A percentile compares a stretch with the other conserved stretches of the same genome.
Evolutionary conservation across 2,329 filamentous ascomycete genomes (phyloP).

Genomic region (Aspergillus fructus): DNA sequence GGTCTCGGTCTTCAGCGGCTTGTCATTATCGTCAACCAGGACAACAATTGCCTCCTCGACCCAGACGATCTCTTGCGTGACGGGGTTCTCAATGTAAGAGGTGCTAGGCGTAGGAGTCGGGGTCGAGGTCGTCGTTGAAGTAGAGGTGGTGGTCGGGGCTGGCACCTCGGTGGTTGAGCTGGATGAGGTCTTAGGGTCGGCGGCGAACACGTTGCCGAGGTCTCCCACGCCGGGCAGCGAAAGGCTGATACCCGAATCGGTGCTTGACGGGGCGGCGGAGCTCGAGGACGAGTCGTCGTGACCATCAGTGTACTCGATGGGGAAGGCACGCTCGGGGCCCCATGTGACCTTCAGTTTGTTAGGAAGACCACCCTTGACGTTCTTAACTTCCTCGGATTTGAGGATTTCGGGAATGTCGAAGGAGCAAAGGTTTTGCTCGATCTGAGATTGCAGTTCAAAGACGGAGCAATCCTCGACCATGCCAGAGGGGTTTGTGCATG

Average conservation of each 20-base stretch:
- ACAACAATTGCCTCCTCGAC: slow-evolving; percentile 31
- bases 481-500: slow-evolving; percentile 71
- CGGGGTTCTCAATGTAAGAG: slow-evolving; percentile 21
- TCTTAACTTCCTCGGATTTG: slow-evolving; percentile 58
- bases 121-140: slow-evolving; percentile 17
- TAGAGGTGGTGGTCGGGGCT: not conserved
- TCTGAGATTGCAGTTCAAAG: slow-evolving; percentile 67
- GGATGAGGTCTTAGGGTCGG: not conserved
- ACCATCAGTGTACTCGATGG: slow-evolving; percentile 16
- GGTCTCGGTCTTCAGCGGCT: slow-evolving; percentile 25
- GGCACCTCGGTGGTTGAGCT: slow-evolving; percentile 1
- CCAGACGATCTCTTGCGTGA: slow-evolving; percentile 31
- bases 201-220: slow-evolving; percentile 7
- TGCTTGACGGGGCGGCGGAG: not conserved
- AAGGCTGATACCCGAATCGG: not conserved
- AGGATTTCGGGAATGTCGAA: slow-evolving; percentile 60
- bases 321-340: slow-evolving; percentile 44
- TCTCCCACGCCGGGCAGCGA: slow-evolving; percentile 9
- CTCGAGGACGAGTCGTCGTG: slow-evolving; percentile 7
- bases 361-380: slow-evolving; percentile 61
- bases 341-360: slow-evolving; percentile 57
- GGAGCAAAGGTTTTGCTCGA: slow-evolving; percentile 58
- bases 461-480: slow-evolving; percentile 70
- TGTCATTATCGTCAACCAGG: slow-evolving; percentile 25
- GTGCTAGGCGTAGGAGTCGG: slow-evolving; percentile 27